Evolutionary conservation across 805 yeast species (phyloP).

Genomic region (Ogataea saltuana): DNA sequence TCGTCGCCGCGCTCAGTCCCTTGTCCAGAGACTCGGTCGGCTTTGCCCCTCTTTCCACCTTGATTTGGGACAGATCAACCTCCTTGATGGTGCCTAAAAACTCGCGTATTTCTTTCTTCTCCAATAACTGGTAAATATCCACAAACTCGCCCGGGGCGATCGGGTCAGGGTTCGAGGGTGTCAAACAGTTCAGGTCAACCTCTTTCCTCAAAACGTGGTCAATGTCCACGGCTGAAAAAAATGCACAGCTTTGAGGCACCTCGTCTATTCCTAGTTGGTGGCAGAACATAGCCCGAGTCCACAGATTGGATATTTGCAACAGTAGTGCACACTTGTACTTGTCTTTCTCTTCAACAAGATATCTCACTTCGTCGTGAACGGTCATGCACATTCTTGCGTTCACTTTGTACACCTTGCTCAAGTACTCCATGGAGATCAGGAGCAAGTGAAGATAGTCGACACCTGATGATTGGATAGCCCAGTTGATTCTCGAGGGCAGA

Average conservation of each 20-base stretch:
- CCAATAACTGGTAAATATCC: conserved; percentile 56
- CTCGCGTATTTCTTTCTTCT: conserved; percentile 36
- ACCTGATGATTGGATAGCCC: conserved; percentile 98
- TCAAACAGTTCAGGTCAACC: conserved; percentile 85
- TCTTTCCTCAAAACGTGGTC: conserved; percentile 89
- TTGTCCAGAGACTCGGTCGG: conserved; percentile 34
- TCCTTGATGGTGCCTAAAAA: conserved; percentile 24
- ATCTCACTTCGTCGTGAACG: conserved; percentile 94
- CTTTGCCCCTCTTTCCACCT: conserved; percentile 14
- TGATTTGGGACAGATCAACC: conserved; percentile 18
- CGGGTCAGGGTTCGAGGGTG: conserved; percentile 77
- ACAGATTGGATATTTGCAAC: conserved; percentile 82
- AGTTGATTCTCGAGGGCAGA: conserved; percentile 87
- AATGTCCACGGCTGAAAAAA: conserved; percentile 90
- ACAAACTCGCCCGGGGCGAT: conserved; percentile 80
- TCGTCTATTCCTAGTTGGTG: conserved; percentile 88
- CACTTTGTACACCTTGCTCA: conserved; percentile 60
- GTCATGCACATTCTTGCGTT: conserved; percentile 81
- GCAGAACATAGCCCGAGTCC: conserved; percentile 96
- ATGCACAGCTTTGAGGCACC: conserved; percentile 93
- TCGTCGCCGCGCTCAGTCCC: conserved; percentile 24
- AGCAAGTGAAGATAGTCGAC: conserved; percentile 91
- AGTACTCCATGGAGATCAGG: conserved; percentile 83
- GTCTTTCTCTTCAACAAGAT: conserved; percentile 71
- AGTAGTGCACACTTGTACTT: conserved; percentile 76